Conservation (phyloP, 306 rosid genomes). For the Vicia villosa region DNA sequence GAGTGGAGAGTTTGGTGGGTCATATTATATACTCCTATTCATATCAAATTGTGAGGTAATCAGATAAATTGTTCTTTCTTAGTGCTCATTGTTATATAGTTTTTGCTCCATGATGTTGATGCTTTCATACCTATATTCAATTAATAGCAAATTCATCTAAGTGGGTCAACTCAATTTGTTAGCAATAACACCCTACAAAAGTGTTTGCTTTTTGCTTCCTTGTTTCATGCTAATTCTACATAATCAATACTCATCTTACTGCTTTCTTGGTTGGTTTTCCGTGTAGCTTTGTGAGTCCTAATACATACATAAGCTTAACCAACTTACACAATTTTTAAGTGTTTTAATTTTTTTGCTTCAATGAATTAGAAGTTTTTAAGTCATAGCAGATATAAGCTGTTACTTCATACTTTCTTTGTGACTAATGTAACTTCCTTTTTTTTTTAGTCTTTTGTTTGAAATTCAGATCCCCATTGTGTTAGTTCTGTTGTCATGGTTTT, state of each 20-base stretch:
- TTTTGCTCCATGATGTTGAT: slow-evolving; percentile 53
- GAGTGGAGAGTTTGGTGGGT: slow-evolving; percentile 56
- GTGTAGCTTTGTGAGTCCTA: slow-evolving; percentile 19
- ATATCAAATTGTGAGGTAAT: slow-evolving; percentile 6
- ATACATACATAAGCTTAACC: slow-evolving; percentile 11
- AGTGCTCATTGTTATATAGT: slow-evolving; percentile 47
- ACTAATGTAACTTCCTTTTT: not conserved
- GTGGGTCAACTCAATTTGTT: slow-evolving; percentile 32
- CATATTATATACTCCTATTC: slow-evolving; percentile 4
- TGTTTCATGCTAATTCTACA: not conserved
- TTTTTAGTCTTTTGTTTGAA: not conserved
- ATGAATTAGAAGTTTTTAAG: slow-evolving; percentile 18
- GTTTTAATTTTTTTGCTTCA: slow-evolving; percentile 8
- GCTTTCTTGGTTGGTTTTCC: slow-evolving; percentile 26
- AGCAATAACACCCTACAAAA: slow-evolving; percentile 27
- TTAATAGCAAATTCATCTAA: slow-evolving; percentile 36
- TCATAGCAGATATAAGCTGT: slow-evolving; percentile 9
- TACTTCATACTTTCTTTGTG: slow-evolving; percentile 27
- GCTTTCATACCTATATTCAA: slow-evolving; percentile 32
- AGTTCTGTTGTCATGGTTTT: slow-evolving; percentile 3
- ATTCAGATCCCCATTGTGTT: slow-evolving; percentile 38
- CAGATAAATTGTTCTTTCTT: slow-evolving; percentile 20
- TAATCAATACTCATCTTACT: not conserved
- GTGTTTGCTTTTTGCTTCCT: slow-evolving; percentile 14
- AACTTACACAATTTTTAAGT: slow-evolving; percentile 24